Evolutionary conservation across 2,329 filamentous ascomycete species (phyloP).

Genomic region (Coniosporium tulheliwenetii): DNA sequence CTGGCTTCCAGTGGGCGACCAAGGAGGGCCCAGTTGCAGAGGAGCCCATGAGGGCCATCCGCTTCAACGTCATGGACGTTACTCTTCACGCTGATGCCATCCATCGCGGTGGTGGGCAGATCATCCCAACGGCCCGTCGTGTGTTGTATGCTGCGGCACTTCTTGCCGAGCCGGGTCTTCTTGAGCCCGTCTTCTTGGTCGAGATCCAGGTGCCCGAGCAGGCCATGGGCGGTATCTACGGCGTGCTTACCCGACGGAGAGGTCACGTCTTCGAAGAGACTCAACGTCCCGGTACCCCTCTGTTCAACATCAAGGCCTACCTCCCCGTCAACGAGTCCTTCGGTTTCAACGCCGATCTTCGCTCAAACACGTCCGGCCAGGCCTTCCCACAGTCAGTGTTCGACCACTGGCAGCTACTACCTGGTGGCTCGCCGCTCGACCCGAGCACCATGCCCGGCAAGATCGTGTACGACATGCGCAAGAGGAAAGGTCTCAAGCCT

Average conservation of each 20-base stretch:
- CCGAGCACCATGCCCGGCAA: slow-evolving; percentile 63
- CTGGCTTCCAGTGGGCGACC: slow-evolving; percentile 99
- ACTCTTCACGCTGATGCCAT: slow-evolving; percentile 99
- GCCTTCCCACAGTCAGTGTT: slow-evolving; percentile 98
- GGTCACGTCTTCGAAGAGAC: slow-evolving; percentile 98
- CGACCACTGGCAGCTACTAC: slow-evolving; percentile 95
- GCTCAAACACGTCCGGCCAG: slow-evolving; percentile 84
- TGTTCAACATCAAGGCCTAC: slow-evolving; percentile 99
- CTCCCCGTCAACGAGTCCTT: slow-evolving; percentile 94
- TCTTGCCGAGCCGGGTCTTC: slow-evolving; percentile 77
- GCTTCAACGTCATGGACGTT: slow-evolving; percentile 99
- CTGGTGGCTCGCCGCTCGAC: slow-evolving; percentile 87
- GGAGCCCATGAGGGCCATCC: slow-evolving; percentile 92
- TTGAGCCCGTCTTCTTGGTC: slow-evolving; percentile 96
- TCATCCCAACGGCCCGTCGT: slow-evolving; percentile 96
- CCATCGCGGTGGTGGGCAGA: slow-evolving; percentile 97
- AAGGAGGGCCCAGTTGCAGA: slow-evolving; percentile 95
- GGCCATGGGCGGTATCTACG: slow-evolving; percentile 99
- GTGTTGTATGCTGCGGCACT: slow-evolving; percentile 88
- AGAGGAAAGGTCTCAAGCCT: slow-evolving; percentile 99
- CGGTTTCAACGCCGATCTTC: slow-evolving; percentile 97
- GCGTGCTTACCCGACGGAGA: slow-evolving; percentile 92
- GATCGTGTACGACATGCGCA: slow-evolving; percentile 80
- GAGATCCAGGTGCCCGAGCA: slow-evolving; percentile 98
- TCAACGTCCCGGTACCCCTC: slow-evolving; percentile 94